Evolutionary conservation across 306 rosid genomes (phyloP).

Genomic region (Quercus engelmannii): DNA sequence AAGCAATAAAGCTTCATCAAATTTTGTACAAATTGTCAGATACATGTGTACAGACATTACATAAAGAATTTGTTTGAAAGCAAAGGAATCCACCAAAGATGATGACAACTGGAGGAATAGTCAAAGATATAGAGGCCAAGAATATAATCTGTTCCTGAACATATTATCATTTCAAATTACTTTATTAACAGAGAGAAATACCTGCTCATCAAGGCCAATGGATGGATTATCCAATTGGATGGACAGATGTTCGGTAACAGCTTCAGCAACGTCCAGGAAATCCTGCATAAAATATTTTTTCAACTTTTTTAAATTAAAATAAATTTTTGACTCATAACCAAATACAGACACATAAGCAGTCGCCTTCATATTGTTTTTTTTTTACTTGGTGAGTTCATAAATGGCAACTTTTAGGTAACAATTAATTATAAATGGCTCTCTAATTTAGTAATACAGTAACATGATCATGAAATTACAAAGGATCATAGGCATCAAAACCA

Average conservation of each 20-base stretch:
- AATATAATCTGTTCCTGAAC: neutral
- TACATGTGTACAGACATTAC: neutral
- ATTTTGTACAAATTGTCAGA: neutral
- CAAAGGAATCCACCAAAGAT: too few relatives aligned
- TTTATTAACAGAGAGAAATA: conserved; percentile 17
- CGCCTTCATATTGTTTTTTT: neutral
- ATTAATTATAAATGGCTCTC: neutral
- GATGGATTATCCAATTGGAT: conserved; percentile 48
- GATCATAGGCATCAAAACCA: neutral
- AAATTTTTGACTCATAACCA: neutral
- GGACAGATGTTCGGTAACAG: conserved; percentile 32
- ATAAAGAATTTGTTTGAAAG: neutral
- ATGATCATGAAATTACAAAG: neutral
- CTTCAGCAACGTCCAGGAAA: conserved; percentile 39
- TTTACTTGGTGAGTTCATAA: too few relatives aligned
- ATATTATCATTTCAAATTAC: neutral
- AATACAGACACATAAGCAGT: neutral
- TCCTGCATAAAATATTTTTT: conserved; percentile 35
- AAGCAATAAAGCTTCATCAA: neutral
- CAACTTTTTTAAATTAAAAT: too few relatives aligned
- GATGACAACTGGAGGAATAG: neutral
- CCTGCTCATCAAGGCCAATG: conserved; percentile 51
- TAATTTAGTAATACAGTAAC: neutral
- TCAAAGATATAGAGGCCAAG: neutral
- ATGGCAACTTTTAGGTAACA: neutral